Evolutionary conservation across 805 yeast species (phyloP).

Genomic region (Zygosaccharomyces siamensis): DNA sequence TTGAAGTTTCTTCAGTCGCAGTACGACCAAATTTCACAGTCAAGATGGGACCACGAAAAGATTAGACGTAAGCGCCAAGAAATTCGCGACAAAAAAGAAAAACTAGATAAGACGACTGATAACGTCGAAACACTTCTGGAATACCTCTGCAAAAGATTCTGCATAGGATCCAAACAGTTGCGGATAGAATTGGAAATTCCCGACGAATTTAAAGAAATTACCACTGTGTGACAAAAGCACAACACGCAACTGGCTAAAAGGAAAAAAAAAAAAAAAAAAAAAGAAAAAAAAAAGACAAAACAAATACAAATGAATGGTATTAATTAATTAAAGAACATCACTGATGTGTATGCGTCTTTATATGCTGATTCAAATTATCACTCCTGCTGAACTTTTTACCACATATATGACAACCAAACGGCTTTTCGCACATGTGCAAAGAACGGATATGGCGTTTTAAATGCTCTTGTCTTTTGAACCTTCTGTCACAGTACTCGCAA

Average conservation of each 20-base stretch:
- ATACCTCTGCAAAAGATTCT: slow-evolving; percentile 34
- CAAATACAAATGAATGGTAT: slow-evolving; percentile 1
- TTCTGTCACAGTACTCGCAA: slow-evolving; percentile 59
- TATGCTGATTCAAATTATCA: slow-evolving; percentile 63
- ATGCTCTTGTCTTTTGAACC: slow-evolving; percentile 73
- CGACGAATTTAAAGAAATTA: slow-evolving; percentile 17
- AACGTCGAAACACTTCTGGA: slow-evolving; percentile 40
- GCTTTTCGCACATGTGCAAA: slow-evolving; percentile 68
- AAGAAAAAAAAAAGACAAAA: neutral
- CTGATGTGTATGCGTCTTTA: slow-evolving; percentile 46
- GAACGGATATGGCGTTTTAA: slow-evolving; percentile 69
- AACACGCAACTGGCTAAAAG: too few species aligned
- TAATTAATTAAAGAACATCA: neutral
- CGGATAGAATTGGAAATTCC: slow-evolving; percentile 43
- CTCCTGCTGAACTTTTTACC: slow-evolving; percentile 60
- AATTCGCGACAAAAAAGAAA: slow-evolving; percentile 6
- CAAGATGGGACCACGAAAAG: slow-evolving; percentile 23
- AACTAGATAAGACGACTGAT: slow-evolving; percentile 32
- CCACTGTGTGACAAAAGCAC: neutral
- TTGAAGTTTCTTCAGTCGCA: slow-evolving; percentile 6
- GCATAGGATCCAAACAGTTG: slow-evolving; percentile 31
- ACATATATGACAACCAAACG: slow-evolving; percentile 58
- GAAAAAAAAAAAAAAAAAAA: too few species aligned
- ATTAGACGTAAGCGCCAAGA: slow-evolving; percentile 10
- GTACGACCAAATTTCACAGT: slow-evolving; percentile 16